These are phyloP conservation scores for Fusarium bactridioides DNA, from an alignment of 2,329 filamentous ascomycete genomes.

Conservation along the genomic window DNA sequence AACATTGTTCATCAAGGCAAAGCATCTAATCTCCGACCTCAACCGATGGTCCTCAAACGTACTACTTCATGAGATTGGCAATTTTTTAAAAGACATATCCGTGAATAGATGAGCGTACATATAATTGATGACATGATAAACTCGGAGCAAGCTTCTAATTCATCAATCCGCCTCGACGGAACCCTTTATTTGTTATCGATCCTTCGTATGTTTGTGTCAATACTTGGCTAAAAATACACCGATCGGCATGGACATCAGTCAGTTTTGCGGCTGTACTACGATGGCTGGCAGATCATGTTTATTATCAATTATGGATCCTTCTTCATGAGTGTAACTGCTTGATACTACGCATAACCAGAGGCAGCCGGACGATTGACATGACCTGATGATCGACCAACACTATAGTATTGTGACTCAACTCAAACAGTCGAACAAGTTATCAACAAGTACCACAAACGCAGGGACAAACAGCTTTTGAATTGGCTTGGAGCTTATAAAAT, in stretches of 20 bases:
- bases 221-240: not conserved
- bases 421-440: too few relatives aligned
- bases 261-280: not conserved
- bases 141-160: not conserved
- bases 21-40: not conserved
- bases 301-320: not conserved
- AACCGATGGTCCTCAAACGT: not conserved
- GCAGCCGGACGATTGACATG: too few relatives aligned
- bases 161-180: not conserved
- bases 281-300: not conserved
- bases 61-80: not conserved
- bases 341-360: not conserved
- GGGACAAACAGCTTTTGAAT: not conserved
- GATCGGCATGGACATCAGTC: not conserved
- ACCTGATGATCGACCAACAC: not conserved
- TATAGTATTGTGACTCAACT: fast-evolving
- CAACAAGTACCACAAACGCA: not conserved
- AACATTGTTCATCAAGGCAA: not conserved
- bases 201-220: not conserved
- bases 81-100: not conserved
- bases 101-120: not conserved
- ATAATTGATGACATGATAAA: not conserved
- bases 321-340: not conserved
- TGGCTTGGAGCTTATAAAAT: not conserved
- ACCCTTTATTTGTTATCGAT: not conserved